These are phyloP conservation scores for Acarospora socialis DNA, from an alignment of 2,329 filamentous ascomycete species.

Conservation along the genomic window DNA sequence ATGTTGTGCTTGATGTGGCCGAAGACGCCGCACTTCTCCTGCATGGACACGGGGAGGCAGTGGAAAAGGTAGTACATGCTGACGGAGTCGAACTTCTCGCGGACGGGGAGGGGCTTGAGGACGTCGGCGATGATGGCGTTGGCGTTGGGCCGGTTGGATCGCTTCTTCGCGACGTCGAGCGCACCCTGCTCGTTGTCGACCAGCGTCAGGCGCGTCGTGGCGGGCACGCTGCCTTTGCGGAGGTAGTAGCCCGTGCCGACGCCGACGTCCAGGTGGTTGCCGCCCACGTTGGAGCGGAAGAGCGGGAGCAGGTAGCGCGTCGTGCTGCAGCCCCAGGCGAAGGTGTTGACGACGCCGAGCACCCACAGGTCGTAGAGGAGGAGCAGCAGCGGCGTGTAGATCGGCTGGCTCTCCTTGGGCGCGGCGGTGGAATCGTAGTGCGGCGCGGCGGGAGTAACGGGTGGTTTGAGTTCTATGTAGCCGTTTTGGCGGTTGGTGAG, in stretches of 20 bases:
- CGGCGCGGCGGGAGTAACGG: too few relatives aligned
- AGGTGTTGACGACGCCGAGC: slow-evolving; percentile 15
- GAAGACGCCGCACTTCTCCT: slow-evolving; percentile 21
- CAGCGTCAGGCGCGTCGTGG: slow-evolving; percentile 13
- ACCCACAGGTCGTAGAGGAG: slow-evolving; percentile 15
- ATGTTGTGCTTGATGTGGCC: slow-evolving; percentile 21
- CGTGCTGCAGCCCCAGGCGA: slow-evolving; percentile 19
- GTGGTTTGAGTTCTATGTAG: too few relatives aligned
- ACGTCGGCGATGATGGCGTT: slow-evolving; percentile 21
- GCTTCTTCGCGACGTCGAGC: slow-evolving; percentile 19
- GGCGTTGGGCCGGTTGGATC: slow-evolving; percentile 15
- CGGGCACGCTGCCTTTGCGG: slow-evolving; percentile 8
- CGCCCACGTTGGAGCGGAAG: slow-evolving; percentile 15
- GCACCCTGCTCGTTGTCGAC: slow-evolving; percentile 19
- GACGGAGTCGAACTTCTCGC: slow-evolving; percentile 28
- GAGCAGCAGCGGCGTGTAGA: too few relatives aligned
- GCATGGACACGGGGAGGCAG: slow-evolving; percentile 24
- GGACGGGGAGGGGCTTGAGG: slow-evolving; percentile 20
- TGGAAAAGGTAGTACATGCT: slow-evolving; percentile 32
- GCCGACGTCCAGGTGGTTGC: slow-evolving; percentile 20
- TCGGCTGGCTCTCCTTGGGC: too few relatives aligned
- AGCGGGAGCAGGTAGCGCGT: slow-evolving; percentile 14
- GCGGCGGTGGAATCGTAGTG: too few relatives aligned
- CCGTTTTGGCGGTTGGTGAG: too few relatives aligned
- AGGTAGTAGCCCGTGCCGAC: slow-evolving; percentile 21